phyloP scores from a whole-genome alignment of 768 basidiomycete species.

The Termitomyces sp. region DNA sequence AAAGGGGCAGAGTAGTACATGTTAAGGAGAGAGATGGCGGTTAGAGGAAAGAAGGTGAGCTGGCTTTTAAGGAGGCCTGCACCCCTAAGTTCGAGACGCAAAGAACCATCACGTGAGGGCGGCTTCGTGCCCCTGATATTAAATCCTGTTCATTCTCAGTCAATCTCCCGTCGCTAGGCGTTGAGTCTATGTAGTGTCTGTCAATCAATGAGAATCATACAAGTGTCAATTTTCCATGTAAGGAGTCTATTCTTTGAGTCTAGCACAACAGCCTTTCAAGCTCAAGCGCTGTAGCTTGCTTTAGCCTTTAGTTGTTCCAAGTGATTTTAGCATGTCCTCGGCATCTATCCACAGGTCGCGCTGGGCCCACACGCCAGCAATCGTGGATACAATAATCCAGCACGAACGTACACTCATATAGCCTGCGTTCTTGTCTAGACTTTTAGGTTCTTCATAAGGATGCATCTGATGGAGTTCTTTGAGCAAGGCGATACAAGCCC shows the following conservation, averaged over 20 bases:
- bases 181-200: background rate
- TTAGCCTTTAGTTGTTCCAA: slow-evolving; percentile 9
- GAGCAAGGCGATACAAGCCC: slow-evolving; percentile 59
- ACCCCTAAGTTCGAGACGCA: slow-evolving; percentile 14
- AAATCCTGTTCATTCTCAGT: background rate
- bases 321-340: slow-evolving; percentile 40
- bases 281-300: background rate
- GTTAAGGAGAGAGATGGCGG: slow-evolving; percentile 2
- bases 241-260: background rate
- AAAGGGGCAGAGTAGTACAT: slow-evolving; percentile 43
- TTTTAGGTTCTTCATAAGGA: slow-evolving; percentile 8
- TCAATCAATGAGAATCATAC: slow-evolving; percentile 6
- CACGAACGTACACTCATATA: slow-evolving; percentile 46
- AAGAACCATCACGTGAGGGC: slow-evolving; percentile 14
- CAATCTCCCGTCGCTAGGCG: background rate
- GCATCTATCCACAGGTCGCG: slow-evolving; percentile 79
- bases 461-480: slow-evolving; percentile 26
- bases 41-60: slow-evolving; percentile 8
- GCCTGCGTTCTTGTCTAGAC: slow-evolving; percentile 6
- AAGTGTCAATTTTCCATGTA: slow-evolving; percentile 6
- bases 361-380: slow-evolving; percentile 74
- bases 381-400: slow-evolving; percentile 69
- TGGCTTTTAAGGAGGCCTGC: slow-evolving; percentile 18
- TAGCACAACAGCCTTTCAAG: background rate
- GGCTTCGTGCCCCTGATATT: slow-evolving; percentile 7